Evolutionary conservation across 192 early-diverging fungal genomes (phyloP).

Genomic region (Linnemannia elongata): DNA sequence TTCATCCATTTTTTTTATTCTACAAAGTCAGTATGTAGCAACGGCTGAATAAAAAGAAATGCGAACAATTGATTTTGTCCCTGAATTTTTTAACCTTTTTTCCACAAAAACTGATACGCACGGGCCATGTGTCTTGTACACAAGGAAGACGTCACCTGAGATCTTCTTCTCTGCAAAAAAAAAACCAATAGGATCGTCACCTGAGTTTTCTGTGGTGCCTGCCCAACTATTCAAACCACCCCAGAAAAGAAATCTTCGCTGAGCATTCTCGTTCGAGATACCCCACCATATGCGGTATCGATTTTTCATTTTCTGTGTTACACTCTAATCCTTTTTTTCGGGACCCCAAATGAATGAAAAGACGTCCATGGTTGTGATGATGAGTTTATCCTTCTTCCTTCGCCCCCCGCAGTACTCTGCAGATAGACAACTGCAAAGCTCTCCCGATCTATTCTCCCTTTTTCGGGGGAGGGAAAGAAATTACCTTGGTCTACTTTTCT

Average conservation of each 20-base stretch:
- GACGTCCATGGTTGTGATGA: not conserved
- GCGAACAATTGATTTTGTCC: not conserved
- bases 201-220: slow-evolving; percentile 3
- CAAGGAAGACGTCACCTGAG: not conserved
- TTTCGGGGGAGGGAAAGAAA: not conserved
- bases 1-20: no score
- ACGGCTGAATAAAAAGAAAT: no score
- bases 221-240: not conserved
- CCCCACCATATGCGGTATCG: not conserved
- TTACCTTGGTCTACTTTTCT: not conserved
- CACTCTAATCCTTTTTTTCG: not conserved
- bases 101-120: not conserved
- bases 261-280: not conserved
- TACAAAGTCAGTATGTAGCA: no score
- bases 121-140: not conserved
- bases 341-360: not conserved
- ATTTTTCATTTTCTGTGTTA: not conserved
- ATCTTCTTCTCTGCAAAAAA: not conserved
- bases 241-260: not conserved
- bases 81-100: not conserved
- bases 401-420: not conserved
- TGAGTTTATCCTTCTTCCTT: not conserved
- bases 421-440: not conserved
- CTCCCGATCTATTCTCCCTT: not conserved
- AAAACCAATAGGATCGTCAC: slow-evolving; percentile 1